A percentile compares a stretch with the other conserved stretches of the same genome.
These are phyloP conservation scores for Adenanthera pavonina DNA, from an alignment of 306 rosid genomes.

Conservation along the genomic window DNA sequence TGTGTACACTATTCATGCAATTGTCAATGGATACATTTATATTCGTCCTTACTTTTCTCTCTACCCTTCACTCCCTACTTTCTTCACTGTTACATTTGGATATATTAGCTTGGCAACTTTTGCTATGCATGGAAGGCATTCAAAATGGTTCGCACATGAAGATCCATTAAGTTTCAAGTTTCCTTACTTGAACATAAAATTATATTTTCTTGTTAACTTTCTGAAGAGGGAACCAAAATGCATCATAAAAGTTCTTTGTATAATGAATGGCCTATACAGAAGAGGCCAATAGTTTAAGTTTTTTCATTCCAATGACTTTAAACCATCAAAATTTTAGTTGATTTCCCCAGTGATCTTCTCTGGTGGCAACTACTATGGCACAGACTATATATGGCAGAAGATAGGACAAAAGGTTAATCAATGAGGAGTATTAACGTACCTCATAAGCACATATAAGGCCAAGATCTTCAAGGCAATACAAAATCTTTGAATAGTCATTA, in stretches of 20 bases:
- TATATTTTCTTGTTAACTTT: not conserved
- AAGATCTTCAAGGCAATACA: slow-evolving; percentile 73
- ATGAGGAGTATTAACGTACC: slow-evolving; percentile 47
- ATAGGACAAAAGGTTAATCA: not conserved
- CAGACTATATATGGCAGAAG: not conserved
- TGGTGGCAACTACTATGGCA: not conserved
- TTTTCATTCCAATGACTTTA: not conserved
- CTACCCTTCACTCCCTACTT: too few relatives aligned
- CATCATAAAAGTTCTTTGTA: not conserved
- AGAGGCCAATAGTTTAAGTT: not conserved
- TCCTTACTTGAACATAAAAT: too few relatives aligned
- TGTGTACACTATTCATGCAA: not conserved
- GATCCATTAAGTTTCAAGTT: too few relatives aligned
- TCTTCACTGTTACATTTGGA: too few relatives aligned
- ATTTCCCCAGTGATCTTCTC: not conserved
- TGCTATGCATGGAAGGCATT: too few relatives aligned
- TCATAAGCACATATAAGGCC: slow-evolving; percentile 72
- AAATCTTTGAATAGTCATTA: slow-evolving; percentile 57
- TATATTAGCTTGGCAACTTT: too few relatives aligned
- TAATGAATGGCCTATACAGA: not conserved
- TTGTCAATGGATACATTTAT: not conserved
- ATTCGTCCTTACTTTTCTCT: not conserved
- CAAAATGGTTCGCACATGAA: too few relatives aligned
- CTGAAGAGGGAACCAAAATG: not conserved
- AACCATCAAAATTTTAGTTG: too few relatives aligned